phyloP scores from a whole-genome alignment of 169 alveolate species.

The Sarcocystis neurona region DNA sequence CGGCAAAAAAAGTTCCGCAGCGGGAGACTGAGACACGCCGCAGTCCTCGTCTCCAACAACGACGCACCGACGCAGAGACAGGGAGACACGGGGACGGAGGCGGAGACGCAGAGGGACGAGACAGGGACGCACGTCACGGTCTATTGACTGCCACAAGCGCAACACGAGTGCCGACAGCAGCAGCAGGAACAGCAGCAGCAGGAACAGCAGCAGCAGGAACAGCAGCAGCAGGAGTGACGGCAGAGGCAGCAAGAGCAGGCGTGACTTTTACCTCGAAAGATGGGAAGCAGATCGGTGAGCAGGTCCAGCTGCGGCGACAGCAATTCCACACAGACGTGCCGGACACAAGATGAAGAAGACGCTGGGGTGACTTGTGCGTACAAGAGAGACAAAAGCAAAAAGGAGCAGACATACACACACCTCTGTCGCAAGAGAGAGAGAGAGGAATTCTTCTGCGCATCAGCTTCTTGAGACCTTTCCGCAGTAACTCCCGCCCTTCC shows the following conservation, averaged over 20 bases:
- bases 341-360: background rate
- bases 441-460: background rate
- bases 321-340: background rate
- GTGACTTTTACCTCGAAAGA: constrained; percentile 16
- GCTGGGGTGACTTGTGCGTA: background rate
- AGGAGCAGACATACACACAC: background rate
- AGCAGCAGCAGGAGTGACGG: background rate
- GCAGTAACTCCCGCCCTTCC: background rate
- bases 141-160: too few relatives aligned
- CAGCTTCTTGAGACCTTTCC: background rate
- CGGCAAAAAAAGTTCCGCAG: too few relatives aligned
- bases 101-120: background rate
- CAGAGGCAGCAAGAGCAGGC: background rate
- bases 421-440: constrained; percentile 14
- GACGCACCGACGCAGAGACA: background rate
- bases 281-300: constrained; percentile 42
- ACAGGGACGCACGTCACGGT: too few relatives aligned
- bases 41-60: too few relatives aligned
- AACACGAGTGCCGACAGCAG: background rate
- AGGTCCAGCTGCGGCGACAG: constrained; percentile 22
- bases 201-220: background rate
- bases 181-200: constrained; percentile 18
- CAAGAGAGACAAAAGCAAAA: background rate
- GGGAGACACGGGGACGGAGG: background rate
- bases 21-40: too few relatives aligned